These are phyloP conservation scores for Ophiostoma novo-ulmi DNA, from an alignment of 2,329 filamentous ascomycete genomes.

Conservation along the genomic window DNA sequence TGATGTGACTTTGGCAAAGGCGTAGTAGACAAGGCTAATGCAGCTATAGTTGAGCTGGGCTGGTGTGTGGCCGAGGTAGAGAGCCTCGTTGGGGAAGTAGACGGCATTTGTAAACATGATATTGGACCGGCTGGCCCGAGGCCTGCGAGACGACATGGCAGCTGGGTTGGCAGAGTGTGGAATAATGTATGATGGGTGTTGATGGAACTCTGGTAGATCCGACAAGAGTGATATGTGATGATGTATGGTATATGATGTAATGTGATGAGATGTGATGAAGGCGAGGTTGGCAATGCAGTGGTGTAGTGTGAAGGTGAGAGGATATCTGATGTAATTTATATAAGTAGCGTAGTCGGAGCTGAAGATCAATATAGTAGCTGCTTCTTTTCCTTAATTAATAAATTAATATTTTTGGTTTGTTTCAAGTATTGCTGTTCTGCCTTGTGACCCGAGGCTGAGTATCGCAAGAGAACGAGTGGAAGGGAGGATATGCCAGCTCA, in stretches of 20 bases:
- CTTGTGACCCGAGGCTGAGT: conserved; percentile 19
- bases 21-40: conserved; percentile 78
- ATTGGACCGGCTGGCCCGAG: conserved; percentile 42
- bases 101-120: conserved; percentile 67
- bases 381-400: neutral
- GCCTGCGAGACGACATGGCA: conserved; percentile 34
- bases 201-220: neutral
- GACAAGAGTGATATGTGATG: neutral
- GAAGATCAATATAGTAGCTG: neutral
- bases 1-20: conserved; percentile 67
- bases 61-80: conserved; percentile 68
- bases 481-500: conserved; percentile 23
- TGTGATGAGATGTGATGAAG: conserved; percentile 5
- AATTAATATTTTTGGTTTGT: neutral
- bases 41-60: conserved; percentile 68
- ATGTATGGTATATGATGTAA: neutral
- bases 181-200: neutral
- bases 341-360: neutral
- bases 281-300: neutral
- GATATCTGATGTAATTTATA: neutral
- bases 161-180: neutral
- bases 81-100: conserved; percentile 76
- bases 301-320: neutral
- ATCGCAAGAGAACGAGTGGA: conserved; percentile 16
- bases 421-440: neutral